Conservation (phyloP, 768 basidiomycete genomes). For the Mycena rosella region DNA sequence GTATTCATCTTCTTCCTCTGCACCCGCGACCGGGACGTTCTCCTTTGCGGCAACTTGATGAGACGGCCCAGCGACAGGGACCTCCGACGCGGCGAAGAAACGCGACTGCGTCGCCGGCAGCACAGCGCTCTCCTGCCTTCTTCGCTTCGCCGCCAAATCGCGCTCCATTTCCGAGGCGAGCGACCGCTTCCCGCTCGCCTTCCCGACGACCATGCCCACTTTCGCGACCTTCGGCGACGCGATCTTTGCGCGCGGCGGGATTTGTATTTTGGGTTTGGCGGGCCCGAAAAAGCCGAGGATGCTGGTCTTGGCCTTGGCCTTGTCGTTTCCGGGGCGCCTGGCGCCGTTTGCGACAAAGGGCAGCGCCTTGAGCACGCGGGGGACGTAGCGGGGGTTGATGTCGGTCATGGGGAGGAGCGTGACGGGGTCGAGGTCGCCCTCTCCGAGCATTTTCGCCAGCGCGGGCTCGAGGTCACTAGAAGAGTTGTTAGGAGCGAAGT, state of each 20-base stretch:
- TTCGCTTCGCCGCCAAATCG: slow-evolving; percentile 67
- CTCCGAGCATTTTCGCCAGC: slow-evolving; percentile 75
- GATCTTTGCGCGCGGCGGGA: slow-evolving; percentile 45
- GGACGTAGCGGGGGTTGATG: slow-evolving; percentile 76
- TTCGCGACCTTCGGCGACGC: slow-evolving; percentile 33
- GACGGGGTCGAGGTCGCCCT: slow-evolving; percentile 79
- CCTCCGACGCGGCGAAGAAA: slow-evolving; percentile 34
- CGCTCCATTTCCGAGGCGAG: slow-evolving; percentile 78
- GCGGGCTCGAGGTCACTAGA: slow-evolving; percentile 72
- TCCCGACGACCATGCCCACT: slow-evolving; percentile 56
- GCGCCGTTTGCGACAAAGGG: slow-evolving; percentile 40
- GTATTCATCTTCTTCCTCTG: slow-evolving; percentile 17
- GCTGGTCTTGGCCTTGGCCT: slow-evolving; percentile 62
- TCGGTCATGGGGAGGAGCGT: slow-evolving; percentile 79
- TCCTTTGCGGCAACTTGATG: slow-evolving; percentile 32
- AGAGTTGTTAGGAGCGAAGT: slow-evolving; percentile 31
- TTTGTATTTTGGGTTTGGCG: slow-evolving; percentile 56
- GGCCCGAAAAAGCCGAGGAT: slow-evolving; percentile 77
- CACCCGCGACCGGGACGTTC: slow-evolving; percentile 29
- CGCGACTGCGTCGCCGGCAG: slow-evolving; percentile 46
- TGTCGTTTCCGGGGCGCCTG: slow-evolving; percentile 52
- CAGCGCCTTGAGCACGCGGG: slow-evolving; percentile 61
- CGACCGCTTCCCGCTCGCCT: slow-evolving; percentile 82
- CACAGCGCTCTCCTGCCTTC: slow-evolving; percentile 50
- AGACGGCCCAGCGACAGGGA: slow-evolving; percentile 30